phyloP scores from a whole-genome alignment of 78 protist species.

The Tieghemostelium lacteum region DNA sequence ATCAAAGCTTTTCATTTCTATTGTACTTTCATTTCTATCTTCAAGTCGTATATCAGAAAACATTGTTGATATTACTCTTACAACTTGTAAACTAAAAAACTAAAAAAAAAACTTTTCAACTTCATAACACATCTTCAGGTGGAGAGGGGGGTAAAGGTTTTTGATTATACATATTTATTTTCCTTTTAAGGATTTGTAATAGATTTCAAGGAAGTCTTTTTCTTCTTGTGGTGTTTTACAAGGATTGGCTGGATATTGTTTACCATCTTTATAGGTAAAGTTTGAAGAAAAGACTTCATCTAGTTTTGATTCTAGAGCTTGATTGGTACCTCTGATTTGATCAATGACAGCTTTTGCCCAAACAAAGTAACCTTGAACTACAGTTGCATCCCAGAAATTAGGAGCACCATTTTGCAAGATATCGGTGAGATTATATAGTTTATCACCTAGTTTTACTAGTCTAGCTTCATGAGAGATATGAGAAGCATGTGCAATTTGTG shows the following conservation, averaged over 20 bases:
- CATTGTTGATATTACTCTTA: too few species aligned
- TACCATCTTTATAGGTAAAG: background rate
- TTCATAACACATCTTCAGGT: slow-evolving; percentile 39
- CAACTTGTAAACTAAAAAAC: too few species aligned
- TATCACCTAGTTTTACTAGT: slow-evolving; percentile 58
- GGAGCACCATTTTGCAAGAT: slow-evolving; percentile 28
- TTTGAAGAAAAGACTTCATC: slow-evolving; percentile 36
- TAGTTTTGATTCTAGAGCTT: slow-evolving; percentile 19
- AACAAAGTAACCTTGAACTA: slow-evolving; percentile 61
- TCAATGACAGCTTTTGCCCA: slow-evolving; percentile 44
- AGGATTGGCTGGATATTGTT: slow-evolving; percentile 31
- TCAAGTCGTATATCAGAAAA: too few species aligned
- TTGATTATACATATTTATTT: too few species aligned
- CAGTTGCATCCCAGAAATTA: slow-evolving; percentile 8
- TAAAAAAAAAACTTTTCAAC: background rate
- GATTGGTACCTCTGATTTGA: slow-evolving; percentile 15
- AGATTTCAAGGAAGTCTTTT: slow-evolving; percentile 8
- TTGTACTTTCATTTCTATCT: too few species aligned
- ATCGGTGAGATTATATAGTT: slow-evolving; percentile 56
- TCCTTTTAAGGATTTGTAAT: background rate
- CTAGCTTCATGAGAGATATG: slow-evolving; percentile 27
- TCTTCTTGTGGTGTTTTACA: slow-evolving; percentile 26
- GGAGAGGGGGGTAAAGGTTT: slow-evolving; percentile 22
- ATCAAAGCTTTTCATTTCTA: too few species aligned
- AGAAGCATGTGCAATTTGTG: slow-evolving; percentile 41